Base-by-base conservation (phyloP, 2,329 filamentous ascomycete genomes). In the Trichoderma semiorbis region DNA sequence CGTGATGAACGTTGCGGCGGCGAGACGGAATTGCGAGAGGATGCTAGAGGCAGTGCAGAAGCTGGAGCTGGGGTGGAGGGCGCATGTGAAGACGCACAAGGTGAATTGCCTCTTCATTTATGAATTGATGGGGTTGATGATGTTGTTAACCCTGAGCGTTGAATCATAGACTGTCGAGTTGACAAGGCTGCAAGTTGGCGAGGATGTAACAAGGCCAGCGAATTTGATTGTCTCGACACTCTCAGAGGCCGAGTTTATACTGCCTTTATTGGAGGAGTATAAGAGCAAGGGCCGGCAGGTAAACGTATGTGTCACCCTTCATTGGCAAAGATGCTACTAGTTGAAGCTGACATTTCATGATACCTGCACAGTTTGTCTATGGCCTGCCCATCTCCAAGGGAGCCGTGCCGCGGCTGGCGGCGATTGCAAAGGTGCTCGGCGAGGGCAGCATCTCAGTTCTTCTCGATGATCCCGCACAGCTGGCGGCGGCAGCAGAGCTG, bases 11-110 rank as follows among this genome's bases (percentile, higher is more conserved):
- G 79, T 89, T 12, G 88, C 89, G 4, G 89, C 91, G 55, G 82
- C 93, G 28, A 84, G 87, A 69, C 83, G 85, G 63, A 94, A 95
- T 77, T 95, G 93, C 80, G 81, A 84, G 73, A 84, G 88, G 43
- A 95, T 96, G 92, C 86, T 94, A 7, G 83, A 89, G 14, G 88
- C 92, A 0, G 86, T 87, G 16, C 79, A 85, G 53, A 81, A 82
- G 64, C 81, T 95, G 16, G 84, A 85, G 0, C 84, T 95, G 28
- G 86, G 85, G 7, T 95, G 93, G 83, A 85, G 93, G 72, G 90
- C 91, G 1, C 93, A 96, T 79, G 89, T 95, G 72, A 96, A 96
- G 82, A 94, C 92, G 26, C 93, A 96, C 80, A 96, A 96, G 84
- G 91, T 91, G 80, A 70, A 18, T 8, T 32, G 18, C 21, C 24